Evolutionary conservation across 768 basidiomycete species (phyloP).

Genomic region (Leccinum imitatum): DNA sequence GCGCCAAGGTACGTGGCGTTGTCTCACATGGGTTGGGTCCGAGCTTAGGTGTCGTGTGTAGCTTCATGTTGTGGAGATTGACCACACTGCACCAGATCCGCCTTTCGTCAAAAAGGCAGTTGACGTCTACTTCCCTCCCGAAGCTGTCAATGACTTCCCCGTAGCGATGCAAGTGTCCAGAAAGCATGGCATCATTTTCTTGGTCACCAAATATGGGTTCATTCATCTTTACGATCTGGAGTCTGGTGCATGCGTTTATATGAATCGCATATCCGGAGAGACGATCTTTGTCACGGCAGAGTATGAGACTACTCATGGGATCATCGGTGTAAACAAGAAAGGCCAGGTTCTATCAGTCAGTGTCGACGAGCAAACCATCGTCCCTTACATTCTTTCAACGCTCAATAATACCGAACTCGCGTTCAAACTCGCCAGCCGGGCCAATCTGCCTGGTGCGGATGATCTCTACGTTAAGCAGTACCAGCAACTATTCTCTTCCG

Average conservation of each 20-base stretch:
- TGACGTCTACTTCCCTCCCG: conserved; percentile 98
- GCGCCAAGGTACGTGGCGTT: conserved; percentile 77
- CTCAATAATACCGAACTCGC: conserved; percentile 98
- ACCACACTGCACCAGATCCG: conserved; percentile 89
- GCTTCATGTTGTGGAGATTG: conserved; percentile 99
- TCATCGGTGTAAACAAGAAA: conserved; percentile 99
- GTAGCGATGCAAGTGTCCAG: conserved; percentile 99
- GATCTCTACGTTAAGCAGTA: conserved; percentile 95
- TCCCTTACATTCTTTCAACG: conserved; percentile 91
- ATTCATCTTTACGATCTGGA: conserved; percentile 99
- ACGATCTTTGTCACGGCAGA: conserved; percentile 99
- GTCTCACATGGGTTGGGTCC: background rate
- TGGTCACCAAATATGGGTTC: conserved; percentile 99
- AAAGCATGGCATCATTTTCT: conserved; percentile 94
- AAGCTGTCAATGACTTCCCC: conserved; percentile 97
- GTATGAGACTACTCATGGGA: conserved; percentile 90
- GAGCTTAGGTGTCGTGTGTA: conserved; percentile 33
- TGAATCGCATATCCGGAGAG: conserved; percentile 99
- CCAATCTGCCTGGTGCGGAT: conserved; percentile 95
- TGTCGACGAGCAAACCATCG: conserved; percentile 93
- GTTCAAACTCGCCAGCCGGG: conserved; percentile 95
- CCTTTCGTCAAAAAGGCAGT: conserved; percentile 97
- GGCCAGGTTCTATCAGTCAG: conserved; percentile 97
- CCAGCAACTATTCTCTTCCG: conserved; percentile 83
- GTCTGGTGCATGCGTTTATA: conserved; percentile 95